Percentiles rank a stretch among this genome's conserved stretches.
phyloP scores from a whole-genome alignment of 768 basidiomycete genomes.

The Rhizopogon rudus region DNA sequence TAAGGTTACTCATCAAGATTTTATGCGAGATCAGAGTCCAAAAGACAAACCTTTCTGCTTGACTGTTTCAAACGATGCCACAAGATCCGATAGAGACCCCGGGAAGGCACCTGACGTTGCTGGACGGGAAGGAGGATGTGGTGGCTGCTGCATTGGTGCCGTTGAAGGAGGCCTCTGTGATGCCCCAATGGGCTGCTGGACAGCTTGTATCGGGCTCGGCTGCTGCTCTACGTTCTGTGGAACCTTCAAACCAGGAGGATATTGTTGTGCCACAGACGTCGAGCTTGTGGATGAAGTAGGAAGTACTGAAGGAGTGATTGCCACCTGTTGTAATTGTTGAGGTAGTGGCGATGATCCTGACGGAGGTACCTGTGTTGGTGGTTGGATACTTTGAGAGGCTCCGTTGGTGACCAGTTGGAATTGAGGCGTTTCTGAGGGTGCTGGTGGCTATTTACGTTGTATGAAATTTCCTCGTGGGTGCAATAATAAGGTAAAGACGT shows the following conservation, averaged over 20 bases:
- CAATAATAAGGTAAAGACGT: slow-evolving; percentile 18
- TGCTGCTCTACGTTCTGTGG: slow-evolving; percentile 39
- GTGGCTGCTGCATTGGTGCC: slow-evolving; percentile 38
- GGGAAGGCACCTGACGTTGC: slow-evolving; percentile 56
- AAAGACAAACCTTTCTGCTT: slow-evolving; percentile 85
- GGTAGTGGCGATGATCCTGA: slow-evolving; percentile 43
- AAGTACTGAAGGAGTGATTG: slow-evolving; percentile 7
- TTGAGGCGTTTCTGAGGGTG: slow-evolving; percentile 33
- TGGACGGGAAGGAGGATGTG: slow-evolving; percentile 32
- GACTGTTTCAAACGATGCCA: slow-evolving; percentile 90
- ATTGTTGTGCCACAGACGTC: slow-evolving; percentile 37
- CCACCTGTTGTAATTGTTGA: slow-evolving; percentile 40
- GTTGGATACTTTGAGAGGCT: slow-evolving; percentile 17
- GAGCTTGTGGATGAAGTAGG: slow-evolving; percentile 16
- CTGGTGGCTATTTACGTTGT: slow-evolving; percentile 30
- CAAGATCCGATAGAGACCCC: slow-evolving; percentile 85
- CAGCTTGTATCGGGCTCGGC: slow-evolving; percentile 12
- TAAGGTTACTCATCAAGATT: slow-evolving; percentile 17
- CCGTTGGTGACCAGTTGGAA: slow-evolving; percentile 32
- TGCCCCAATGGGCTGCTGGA: slow-evolving; percentile 31
- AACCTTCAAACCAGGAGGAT: slow-evolving; percentile 67
- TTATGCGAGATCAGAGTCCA: background rate
- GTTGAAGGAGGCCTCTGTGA: slow-evolving; percentile 52
- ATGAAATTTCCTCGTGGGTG: slow-evolving; percentile 12
- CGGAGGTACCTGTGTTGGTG: slow-evolving; percentile 25